Evolutionary conservation across 2,329 filamentous ascomycete genomes (phyloP).

Genomic region (Lachnellula willkommii): DNA sequence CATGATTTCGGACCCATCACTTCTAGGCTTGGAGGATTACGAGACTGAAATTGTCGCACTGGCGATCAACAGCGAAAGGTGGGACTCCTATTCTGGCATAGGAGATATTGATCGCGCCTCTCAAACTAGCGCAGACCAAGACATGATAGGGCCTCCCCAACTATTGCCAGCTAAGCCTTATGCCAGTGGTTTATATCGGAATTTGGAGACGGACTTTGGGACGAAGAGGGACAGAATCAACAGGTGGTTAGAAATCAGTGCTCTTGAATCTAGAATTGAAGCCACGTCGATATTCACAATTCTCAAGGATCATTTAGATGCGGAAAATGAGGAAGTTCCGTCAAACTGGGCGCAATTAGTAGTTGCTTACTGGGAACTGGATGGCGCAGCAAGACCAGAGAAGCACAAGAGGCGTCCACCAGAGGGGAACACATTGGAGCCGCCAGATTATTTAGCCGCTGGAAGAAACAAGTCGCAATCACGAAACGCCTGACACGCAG

Average conservation of each 20-base stretch:
- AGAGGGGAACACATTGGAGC: neutral
- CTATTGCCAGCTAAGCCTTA: neutral
- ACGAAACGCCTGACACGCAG: no score
- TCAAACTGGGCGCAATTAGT: slow-evolving; percentile 25
- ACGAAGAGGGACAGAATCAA: slow-evolving; percentile 21
- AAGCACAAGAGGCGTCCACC: neutral
- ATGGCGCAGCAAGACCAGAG: slow-evolving; percentile 10
- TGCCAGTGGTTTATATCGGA: slow-evolving; percentile 12
- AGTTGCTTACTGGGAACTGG: slow-evolving; percentile 19
- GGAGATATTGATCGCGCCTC: slow-evolving; percentile 1
- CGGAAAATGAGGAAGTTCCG: slow-evolving; percentile 10
- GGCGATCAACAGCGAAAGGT: neutral
- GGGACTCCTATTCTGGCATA: slow-evolving; percentile 14
- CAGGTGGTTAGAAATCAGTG: slow-evolving; percentile 20
- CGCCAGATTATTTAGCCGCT: no score
- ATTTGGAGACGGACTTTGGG: slow-evolving; percentile 17
- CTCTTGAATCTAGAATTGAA: slow-evolving; percentile 18
- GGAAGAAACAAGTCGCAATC: no score
- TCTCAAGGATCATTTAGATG: slow-evolving; percentile 11
- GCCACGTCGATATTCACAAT: slow-evolving; percentile 14
- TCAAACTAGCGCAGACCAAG: neutral
- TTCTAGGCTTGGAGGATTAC: slow-evolving; percentile 3
- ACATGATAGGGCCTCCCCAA: neutral
- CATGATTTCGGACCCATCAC: neutral
- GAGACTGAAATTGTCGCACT: neutral